Evolutionary conservation across 352 stramenopile species (phyloP).

Genomic region (Globisporangium orthogonon): DNA sequence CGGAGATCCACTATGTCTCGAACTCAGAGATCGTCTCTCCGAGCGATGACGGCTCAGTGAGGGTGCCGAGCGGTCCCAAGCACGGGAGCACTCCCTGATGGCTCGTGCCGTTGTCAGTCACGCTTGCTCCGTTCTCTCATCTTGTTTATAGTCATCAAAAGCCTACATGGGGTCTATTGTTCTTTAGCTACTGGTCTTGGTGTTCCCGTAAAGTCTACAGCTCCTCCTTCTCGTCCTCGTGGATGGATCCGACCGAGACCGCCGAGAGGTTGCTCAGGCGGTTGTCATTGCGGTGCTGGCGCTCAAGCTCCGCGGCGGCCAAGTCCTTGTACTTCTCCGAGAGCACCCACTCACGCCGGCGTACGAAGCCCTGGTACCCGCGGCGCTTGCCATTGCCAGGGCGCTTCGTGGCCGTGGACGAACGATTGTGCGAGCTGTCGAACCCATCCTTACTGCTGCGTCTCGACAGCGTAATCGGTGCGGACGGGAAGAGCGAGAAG

Average conservation of each 20-base stretch:
- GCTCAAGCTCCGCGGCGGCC: slow-evolving; percentile 6
- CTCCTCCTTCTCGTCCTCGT: slow-evolving; percentile 29
- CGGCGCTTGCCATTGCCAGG: slow-evolving; percentile 27
- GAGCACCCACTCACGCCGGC: slow-evolving; percentile 64
- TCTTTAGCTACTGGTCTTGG: background rate
- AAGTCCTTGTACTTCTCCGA: slow-evolving; percentile 53
- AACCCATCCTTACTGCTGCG: slow-evolving; percentile 16
- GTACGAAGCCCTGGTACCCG: slow-evolving; percentile 60
- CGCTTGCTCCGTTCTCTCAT: too few species aligned
- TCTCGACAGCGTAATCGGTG: slow-evolving; percentile 13
- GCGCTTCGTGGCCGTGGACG: slow-evolving; percentile 27
- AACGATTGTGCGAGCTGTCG: slow-evolving; percentile 5
- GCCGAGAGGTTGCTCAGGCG: slow-evolving; percentile 31
- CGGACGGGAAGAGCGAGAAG: slow-evolving; percentile 74
- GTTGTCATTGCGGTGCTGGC: slow-evolving; percentile 15
- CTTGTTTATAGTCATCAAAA: background rate
- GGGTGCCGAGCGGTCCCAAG: background rate
- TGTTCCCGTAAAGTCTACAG: background rate
- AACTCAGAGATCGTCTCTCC: background rate
- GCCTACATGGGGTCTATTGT: too few species aligned
- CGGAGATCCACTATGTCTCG: slow-evolving; percentile 1
- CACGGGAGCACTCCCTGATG: background rate
- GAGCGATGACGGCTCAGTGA: background rate
- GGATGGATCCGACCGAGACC: slow-evolving; percentile 23
- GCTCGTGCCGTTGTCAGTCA: background rate